Evolutionary conservation across 140 eudicot genomes (phyloP).

Genomic region (Oenanthe javanica): DNA sequence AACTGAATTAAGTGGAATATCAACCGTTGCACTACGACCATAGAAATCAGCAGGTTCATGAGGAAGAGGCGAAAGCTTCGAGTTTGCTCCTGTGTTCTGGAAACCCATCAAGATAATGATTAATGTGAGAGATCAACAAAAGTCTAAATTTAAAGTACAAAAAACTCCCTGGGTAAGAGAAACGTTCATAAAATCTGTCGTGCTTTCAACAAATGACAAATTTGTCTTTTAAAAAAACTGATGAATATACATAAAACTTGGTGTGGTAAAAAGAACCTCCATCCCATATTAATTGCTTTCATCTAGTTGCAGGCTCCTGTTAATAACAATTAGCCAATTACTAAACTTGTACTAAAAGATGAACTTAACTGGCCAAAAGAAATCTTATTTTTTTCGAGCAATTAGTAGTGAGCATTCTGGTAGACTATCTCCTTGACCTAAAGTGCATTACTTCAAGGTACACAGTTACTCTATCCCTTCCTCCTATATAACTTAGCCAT

Average conservation of each 20-base stretch:
- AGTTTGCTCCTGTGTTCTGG: slow-evolving; percentile 46
- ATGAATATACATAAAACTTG: not conserved
- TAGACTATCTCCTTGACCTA: not conserved
- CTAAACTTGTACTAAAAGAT: no score
- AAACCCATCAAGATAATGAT: slow-evolving; percentile 14
- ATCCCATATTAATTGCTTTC: not conserved
- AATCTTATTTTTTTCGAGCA: not conserved
- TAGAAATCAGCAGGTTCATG: slow-evolving; percentile 89
- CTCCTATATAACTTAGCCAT: not conserved
- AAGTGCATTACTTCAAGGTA: not conserved
- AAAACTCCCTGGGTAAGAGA: not conserved
- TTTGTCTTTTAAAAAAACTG: not conserved
- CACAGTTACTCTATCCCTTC: not conserved
- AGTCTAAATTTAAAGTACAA: not conserved
- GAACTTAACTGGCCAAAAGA: not conserved
- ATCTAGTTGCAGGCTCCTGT: not conserved
- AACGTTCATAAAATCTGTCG: not conserved
- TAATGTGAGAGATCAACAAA: not conserved
- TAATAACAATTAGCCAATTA: not conserved
- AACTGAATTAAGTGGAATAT: slow-evolving; percentile 68
- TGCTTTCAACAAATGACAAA: not conserved
- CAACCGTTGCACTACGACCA: slow-evolving; percentile 54
- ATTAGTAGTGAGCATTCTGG: not conserved
- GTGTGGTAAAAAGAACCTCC: not conserved
- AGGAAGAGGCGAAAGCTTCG: slow-evolving; percentile 84